Percentiles rank a stretch among this genome's conserved stretches.
Conservation (phyloP, 2,329 filamentous ascomycete species). For the Clonostachys chloroleuca region DNA sequence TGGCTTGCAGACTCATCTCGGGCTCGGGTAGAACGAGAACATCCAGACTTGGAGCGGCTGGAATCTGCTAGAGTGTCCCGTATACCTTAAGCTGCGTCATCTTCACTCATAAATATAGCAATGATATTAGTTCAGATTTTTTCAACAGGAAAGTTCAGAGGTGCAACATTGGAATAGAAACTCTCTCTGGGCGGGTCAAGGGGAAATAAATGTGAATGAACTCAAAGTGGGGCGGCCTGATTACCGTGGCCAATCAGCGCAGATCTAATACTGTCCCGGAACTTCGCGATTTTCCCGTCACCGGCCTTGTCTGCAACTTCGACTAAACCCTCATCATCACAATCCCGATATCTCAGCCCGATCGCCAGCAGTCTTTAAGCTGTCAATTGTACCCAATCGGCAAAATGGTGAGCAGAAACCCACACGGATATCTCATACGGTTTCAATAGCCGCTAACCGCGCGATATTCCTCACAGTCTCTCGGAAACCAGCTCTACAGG, state of each 20-base stretch:
- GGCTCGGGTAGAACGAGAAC: too few species aligned
- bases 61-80: too few species aligned
- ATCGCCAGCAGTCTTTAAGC: neutral
- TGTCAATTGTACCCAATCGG: slow-evolving; percentile 9
- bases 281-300: slow-evolving; percentile 4
- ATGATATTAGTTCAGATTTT: too few species aligned
- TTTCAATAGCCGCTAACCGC: slow-evolving; percentile 23
- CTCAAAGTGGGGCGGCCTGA: too few species aligned
- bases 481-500: slow-evolving; percentile 31
- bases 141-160: too few species aligned
- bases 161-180: neutral
- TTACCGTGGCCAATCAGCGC: slow-evolving; percentile 2
- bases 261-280: slow-evolving; percentile 3
- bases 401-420: slow-evolving; percentile 29
- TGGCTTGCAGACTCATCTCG: too few species aligned
- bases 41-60: too few species aligned
- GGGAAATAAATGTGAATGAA: neutral
- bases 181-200: neutral
- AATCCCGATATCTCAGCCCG: neutral
- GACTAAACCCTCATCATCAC: neutral
- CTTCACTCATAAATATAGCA: too few species aligned
- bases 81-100: too few species aligned
- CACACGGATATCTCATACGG: neutral
- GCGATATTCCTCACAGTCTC: slow-evolving; percentile 21
- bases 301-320: neutral